phyloP scores from a whole-genome alignment of 2,329 filamentous ascomycete species.

The Aspergillus cejpii region DNA sequence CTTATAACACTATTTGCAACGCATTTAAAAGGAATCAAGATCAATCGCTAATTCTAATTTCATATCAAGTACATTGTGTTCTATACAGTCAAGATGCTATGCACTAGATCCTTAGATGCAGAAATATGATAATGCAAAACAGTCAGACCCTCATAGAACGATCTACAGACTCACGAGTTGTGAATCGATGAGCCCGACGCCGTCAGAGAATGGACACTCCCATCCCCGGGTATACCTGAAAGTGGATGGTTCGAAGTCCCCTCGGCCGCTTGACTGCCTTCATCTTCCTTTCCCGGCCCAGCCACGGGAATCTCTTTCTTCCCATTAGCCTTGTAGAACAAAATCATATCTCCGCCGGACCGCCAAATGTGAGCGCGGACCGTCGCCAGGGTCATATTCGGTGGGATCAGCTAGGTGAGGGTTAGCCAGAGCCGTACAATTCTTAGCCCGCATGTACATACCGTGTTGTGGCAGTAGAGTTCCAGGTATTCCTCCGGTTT shows the following conservation, averaged over 20 bases:
- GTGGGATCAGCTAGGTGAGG: conserved; percentile 48
- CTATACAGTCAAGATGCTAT: neutral
- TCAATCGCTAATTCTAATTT: neutral
- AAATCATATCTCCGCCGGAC: conserved; percentile 81
- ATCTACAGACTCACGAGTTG: conserved; percentile 16
- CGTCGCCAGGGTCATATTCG: conserved; percentile 87
- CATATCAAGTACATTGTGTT: neutral
- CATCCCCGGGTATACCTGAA: conserved; percentile 5
- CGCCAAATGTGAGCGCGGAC: conserved; percentile 91
- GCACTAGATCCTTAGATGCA: no score
- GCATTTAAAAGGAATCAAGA: no score
- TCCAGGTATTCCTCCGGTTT: conserved; percentile 90
- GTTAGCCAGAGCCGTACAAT: conserved; percentile 10
- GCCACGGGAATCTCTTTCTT: conserved; percentile 50
- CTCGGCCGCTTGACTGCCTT: conserved; percentile 7
- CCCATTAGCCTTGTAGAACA: conserved; percentile 91
- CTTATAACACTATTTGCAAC: no score
- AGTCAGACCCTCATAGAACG: no score
- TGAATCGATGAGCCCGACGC: conserved; percentile 26
- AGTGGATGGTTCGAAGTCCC: conserved; percentile 8
- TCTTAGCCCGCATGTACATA: conserved; percentile 41
- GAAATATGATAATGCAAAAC: no score
- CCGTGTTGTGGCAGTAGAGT: conserved; percentile 88
- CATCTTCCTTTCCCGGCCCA: conserved; percentile 12
- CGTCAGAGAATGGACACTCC: conserved; percentile 28